These are phyloP conservation scores for Vitis vinifera DNA, from an alignment of 164 flowering plant genomes.

Conservation along the genomic window ASM3070453v1 NC_081820.1:24609501-24610000, in stretches of 20 bases:
- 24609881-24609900: constrained; percentile 40
- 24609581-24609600: not conserved
- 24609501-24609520: no score
- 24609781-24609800: constrained; percentile 16
- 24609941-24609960: constrained; percentile 60
- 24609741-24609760: constrained; percentile 48
- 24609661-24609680: constrained; percentile 26
- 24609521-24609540: no score
- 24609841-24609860: constrained; percentile 28
- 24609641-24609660: constrained; percentile 36
- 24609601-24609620: not conserved
- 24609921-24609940: constrained; percentile 73
- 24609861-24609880: constrained; percentile 38
- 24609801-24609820: constrained; percentile 14
- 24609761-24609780: constrained; percentile 48
- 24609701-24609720: constrained; percentile 41
- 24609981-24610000: constrained; percentile 91
- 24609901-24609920: constrained; percentile 30
- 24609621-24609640: constrained; percentile 1
- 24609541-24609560: no score
- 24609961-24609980: constrained; percentile 73
- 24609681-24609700: constrained; percentile 25
- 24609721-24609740: constrained; percentile 32
- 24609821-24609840: constrained; percentile 47
- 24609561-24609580: not conserved